Evolutionary conservation across 805 yeast genomes (phyloP).

Genomic region (Ogataea corticis): DNA sequence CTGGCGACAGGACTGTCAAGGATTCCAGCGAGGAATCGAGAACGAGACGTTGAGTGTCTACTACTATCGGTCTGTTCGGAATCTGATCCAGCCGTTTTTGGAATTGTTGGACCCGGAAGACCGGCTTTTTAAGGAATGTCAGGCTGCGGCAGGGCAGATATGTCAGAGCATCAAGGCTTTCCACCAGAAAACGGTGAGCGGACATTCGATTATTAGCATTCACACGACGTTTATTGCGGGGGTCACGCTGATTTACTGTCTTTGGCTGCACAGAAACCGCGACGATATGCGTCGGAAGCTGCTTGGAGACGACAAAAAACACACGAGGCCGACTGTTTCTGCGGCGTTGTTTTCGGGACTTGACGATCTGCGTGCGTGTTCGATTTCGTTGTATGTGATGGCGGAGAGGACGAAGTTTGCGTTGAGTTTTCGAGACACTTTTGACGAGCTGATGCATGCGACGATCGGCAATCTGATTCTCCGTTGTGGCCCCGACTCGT

Average conservation of each 20-base stretch:
- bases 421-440: conserved; percentile 61
- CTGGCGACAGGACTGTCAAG: conserved; percentile 57
- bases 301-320: conserved; percentile 58
- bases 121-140: conserved; percentile 62
- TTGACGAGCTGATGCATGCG: conserved; percentile 65
- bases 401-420: conserved; percentile 66
- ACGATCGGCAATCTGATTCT: conserved; percentile 62
- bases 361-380: conserved; percentile 66
- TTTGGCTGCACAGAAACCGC: conserved; percentile 64
- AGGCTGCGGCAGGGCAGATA: conserved; percentile 70
- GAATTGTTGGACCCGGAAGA: conserved; percentile 63
- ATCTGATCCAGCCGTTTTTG: conserved; percentile 62
- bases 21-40: conserved; percentile 49
- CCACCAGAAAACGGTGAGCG: conserved; percentile 60
- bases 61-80: conserved; percentile 59
- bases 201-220: conserved; percentile 65
- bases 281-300: conserved; percentile 57
- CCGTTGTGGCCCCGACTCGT: conserved; percentile 63
- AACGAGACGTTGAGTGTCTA: conserved; percentile 59
- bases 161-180: conserved; percentile 64
- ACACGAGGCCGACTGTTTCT: conserved; percentile 58
- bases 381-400: conserved; percentile 64
- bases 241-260: conserved; percentile 62
- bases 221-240: conserved; percentile 72
- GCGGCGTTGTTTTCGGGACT: conserved; percentile 54